Conservation (phyloP, 805 yeast species). For the Kurtzmaniella fragi region DNA sequence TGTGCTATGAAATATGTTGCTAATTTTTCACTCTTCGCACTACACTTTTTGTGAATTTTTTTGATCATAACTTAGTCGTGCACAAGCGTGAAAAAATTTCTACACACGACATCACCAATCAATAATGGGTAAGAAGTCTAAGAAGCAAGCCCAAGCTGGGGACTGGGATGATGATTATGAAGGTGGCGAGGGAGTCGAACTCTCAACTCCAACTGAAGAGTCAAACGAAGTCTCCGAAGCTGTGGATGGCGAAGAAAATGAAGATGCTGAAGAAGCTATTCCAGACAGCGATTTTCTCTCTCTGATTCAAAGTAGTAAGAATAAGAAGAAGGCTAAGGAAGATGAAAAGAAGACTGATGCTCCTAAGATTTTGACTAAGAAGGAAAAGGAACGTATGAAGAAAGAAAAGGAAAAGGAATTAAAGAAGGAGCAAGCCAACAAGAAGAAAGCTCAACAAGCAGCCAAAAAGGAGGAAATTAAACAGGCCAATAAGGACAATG, state of each 20-base stretch:
- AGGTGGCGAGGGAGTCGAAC: constrained; percentile 16
- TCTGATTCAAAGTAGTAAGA: constrained; percentile 74
- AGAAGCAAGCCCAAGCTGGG: constrained; percentile 57
- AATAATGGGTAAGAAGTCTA: constrained; percentile 51
- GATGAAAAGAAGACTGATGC: constrained; percentile 54
- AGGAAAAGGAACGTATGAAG: constrained; percentile 92
- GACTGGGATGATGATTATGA: constrained; percentile 75
- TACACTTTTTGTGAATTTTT: neutral
- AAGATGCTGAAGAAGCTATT: constrained; percentile 14
- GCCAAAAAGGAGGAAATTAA: constrained; percentile 55
- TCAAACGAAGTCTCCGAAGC: constrained; percentile 34
- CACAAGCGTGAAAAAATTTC: constrained; percentile 2
- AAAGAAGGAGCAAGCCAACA: constrained; percentile 86
- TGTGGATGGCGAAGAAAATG: constrained; percentile 24
- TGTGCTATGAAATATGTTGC: neutral
- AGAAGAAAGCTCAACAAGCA: constrained; percentile 70
- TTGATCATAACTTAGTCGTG: neutral
- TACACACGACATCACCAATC: constrained; percentile 1
- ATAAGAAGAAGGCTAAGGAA: constrained; percentile 66
- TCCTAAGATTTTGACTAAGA: constrained; percentile 80
- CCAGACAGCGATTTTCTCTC: constrained; percentile 67
- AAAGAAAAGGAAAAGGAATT: constrained; percentile 87
- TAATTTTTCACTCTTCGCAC: neutral
- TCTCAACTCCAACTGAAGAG: constrained; percentile 20
- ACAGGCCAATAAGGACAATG: constrained; percentile 40